These are phyloP conservation scores for Trichothecium roseum DNA, from an alignment of 2,329 filamentous ascomycete genomes.

Conservation along the genomic window DNA sequence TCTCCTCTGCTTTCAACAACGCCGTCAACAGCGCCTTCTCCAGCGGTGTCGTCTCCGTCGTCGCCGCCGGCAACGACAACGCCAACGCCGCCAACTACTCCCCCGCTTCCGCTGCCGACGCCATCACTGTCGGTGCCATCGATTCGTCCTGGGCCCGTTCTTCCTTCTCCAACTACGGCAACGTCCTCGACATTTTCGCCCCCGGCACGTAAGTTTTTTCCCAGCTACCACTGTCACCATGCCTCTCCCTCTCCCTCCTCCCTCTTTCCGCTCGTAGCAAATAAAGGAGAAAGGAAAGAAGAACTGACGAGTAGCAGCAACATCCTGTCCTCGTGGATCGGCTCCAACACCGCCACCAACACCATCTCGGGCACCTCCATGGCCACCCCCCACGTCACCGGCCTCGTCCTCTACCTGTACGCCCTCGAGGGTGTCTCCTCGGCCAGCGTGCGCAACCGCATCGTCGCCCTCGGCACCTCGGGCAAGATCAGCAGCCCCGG, in stretches of 20 bases:
- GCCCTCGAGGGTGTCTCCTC: conserved; percentile 27
- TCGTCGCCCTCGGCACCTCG: conserved; percentile 30
- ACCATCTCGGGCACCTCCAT: conserved; percentile 51
- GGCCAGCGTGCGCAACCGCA: conserved; percentile 25
- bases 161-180: conserved; percentile 40
- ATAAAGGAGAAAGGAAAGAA: background rate
- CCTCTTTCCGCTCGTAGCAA: conserved; percentile 14
- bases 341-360: conserved; percentile 29
- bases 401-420: conserved; percentile 38
- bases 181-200: conserved; percentile 37
- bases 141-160: conserved; percentile 26
- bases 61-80: conserved; percentile 45
- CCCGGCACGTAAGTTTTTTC: conserved; percentile 33
- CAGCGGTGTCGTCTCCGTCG: conserved; percentile 38
- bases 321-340: conserved; percentile 38
- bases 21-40: conserved; percentile 35
- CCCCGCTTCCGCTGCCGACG: conserved; percentile 34
- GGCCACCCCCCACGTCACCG: conserved; percentile 51
- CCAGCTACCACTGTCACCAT: conserved; percentile 38
- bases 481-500: conserved; percentile 27
- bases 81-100: conserved; percentile 25
- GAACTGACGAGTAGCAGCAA: conserved; percentile 7
- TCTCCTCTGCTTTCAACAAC: conserved; percentile 35
- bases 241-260: conserved; percentile 27
- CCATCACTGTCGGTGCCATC: conserved; percentile 43